Conservation (phyloP, 169 alveolate species). For the Theileria sp. region DNA sequence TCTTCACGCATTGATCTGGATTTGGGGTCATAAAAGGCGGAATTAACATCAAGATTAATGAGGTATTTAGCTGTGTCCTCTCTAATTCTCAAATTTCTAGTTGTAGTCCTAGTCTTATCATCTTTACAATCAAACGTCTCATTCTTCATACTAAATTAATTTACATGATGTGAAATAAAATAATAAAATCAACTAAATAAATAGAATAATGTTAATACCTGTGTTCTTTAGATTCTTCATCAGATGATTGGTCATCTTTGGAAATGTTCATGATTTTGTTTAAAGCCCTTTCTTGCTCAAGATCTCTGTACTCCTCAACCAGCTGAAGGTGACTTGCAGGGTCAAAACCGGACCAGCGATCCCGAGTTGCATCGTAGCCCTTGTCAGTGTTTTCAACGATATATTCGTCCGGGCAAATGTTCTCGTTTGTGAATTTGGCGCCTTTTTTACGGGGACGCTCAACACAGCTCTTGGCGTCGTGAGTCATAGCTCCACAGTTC, state of each 20-base stretch:
- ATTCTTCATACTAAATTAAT: slow-evolving; percentile 11
- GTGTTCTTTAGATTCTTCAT: slow-evolving; percentile 23
- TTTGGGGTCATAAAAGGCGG: slow-evolving; percentile 96
- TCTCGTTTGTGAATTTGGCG: slow-evolving; percentile 89
- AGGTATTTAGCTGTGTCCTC: slow-evolving; percentile 97
- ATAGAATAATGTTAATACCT: not conserved
- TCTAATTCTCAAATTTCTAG: slow-evolving; percentile 91
- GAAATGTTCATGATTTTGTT: slow-evolving; percentile 76
- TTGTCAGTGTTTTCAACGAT: slow-evolving; percentile 76
- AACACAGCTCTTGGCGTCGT: slow-evolving; percentile 92
- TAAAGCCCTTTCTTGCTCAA: slow-evolving; percentile 84
- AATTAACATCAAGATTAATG: slow-evolving; percentile 88
- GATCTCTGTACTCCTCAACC: slow-evolving; percentile 83
- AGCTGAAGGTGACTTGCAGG: slow-evolving; percentile 85
- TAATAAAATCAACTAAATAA: not conserved
- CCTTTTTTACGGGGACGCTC: slow-evolving; percentile 96
- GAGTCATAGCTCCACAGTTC: slow-evolving; percentile 99
- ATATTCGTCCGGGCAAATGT: slow-evolving; percentile 90
- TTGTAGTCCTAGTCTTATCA: slow-evolving; percentile 55
- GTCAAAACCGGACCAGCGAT: slow-evolving; percentile 96
- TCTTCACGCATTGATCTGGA: slow-evolving; percentile 93
- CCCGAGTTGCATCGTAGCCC: slow-evolving; percentile 94
- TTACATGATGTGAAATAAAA: slow-evolving; percentile 1
- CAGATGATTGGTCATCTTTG: slow-evolving; percentile 31
- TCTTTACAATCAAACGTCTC: slow-evolving; percentile 49